These are phyloP conservation scores for Anisodus tanguticus DNA, from an alignment of 257 asterid genomes.

Conservation along the genomic window DNA sequence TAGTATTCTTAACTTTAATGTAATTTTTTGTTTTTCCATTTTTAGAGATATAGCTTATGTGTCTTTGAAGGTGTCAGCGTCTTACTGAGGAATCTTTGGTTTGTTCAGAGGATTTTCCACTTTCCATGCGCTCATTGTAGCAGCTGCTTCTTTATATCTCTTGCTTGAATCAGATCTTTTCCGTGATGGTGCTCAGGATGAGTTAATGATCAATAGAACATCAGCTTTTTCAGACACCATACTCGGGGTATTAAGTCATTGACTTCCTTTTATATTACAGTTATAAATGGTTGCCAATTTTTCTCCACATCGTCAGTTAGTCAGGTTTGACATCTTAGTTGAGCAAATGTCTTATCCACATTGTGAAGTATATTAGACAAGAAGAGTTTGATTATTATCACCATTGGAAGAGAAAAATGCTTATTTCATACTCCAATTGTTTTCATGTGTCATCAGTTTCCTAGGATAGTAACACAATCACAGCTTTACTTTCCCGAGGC, in stretches of 20 bases:
- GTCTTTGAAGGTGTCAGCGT: slow-evolving; percentile 26
- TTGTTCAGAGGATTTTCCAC: slow-evolving; percentile 87
- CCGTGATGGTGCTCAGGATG: slow-evolving; percentile 49
- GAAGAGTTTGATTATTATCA: neutral
- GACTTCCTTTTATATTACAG: neutral
- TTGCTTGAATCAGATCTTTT: slow-evolving; percentile 65
- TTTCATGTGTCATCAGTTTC: neutral
- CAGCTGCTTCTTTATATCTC: slow-evolving; percentile 71
- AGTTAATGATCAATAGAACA: slow-evolving; percentile 50
- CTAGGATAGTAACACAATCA: neutral
- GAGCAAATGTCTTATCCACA: neutral
- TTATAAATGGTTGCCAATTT: neutral
- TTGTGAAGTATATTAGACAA: neutral
- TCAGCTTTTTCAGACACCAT: slow-evolving; percentile 73
- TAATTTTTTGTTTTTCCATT: slow-evolving; percentile 8
- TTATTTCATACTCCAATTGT: neutral
- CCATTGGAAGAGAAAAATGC: neutral
- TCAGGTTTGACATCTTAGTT: neutral
- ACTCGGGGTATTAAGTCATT: slow-evolving; percentile 59
- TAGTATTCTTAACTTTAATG: slow-evolving; percentile 36
- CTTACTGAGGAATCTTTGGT: slow-evolving; percentile 23
- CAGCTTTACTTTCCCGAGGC: neutral
- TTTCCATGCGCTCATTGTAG: slow-evolving; percentile 77
- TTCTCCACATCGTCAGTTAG: neutral
- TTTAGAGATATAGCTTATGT: neutral